phyloP scores from a whole-genome alignment of 768 basidiomycete genomes.

The Lactarius hengduanensis region DNA sequence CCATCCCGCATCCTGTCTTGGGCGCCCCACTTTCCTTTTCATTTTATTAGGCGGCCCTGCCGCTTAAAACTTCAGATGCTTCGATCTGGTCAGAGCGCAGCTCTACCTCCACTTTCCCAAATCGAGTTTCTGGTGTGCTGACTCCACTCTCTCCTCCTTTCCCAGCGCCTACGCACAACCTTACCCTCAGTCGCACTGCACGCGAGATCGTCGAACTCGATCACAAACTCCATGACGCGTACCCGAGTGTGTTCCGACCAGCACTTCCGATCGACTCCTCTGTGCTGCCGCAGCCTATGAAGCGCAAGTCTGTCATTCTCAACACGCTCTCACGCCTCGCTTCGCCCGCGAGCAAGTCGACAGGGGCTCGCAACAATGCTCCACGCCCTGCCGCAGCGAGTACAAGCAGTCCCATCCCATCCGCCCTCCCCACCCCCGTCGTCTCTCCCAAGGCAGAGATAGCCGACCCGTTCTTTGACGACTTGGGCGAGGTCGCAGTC shows the following conservation, averaged over 20 bases:
- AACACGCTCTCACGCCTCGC: conserved; percentile 84
- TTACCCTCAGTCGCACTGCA: conserved; percentile 78
- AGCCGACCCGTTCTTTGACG: conserved; percentile 56
- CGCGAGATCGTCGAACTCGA: conserved; percentile 81
- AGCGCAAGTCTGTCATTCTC: conserved; percentile 82
- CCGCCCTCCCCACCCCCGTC: conserved; percentile 45
- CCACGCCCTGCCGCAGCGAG: conserved; percentile 24
- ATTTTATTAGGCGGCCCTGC: conserved; percentile 19
- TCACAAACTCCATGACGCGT: conserved; percentile 67
- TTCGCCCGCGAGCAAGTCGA: conserved; percentile 61
- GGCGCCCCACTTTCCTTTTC: conserved; percentile 22
- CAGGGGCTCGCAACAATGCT: conserved; percentile 36
- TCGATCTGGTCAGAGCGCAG: conserved; percentile 24
- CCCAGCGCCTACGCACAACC: conserved; percentile 83
- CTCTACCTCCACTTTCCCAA: conserved; percentile 23
- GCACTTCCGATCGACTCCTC: conserved; percentile 59
- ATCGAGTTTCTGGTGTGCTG: conserved; percentile 25
- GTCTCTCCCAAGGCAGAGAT: conserved; percentile 54
- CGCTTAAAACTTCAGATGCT: conserved; percentile 22
- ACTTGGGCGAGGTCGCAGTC: conserved; percentile 29
- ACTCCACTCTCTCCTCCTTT: conserved; percentile 25
- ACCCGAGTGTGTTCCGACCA: conserved; percentile 58
- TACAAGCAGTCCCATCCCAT: conserved; percentile 36
- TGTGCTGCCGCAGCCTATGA: conserved; percentile 52
- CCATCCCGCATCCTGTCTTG: background rate